Percentiles rank a stretch among this genome's conserved stretches.
These are phyloP conservation scores for Saxophila tyrrhenica DNA, from an alignment of 495 filamentous ascomycete genomes.

Conservation along the genomic window DNA sequence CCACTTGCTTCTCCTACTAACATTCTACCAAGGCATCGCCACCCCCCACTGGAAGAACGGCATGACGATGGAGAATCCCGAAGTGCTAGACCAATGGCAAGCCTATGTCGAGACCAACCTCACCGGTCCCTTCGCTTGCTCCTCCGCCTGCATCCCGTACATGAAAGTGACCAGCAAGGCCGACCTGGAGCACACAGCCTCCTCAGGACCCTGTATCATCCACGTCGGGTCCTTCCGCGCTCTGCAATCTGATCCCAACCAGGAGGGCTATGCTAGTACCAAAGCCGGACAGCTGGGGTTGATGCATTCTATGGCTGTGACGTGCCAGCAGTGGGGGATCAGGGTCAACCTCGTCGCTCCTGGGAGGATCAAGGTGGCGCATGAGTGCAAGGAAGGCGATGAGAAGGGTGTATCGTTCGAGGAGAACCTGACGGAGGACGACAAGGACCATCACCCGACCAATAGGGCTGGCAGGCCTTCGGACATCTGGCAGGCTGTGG, in stretches of 20 bases:
- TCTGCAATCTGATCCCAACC: conserved; percentile 20
- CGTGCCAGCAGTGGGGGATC: conserved; percentile 9
- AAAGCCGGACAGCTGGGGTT: conserved; percentile 22
- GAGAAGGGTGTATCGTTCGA: conserved; percentile 9
- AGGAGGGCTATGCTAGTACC: conserved; percentile 22
- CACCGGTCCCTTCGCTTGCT: conserved; percentile 12
- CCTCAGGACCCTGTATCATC: conserved; percentile 20
- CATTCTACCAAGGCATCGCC: neutral
- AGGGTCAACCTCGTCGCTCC: conserved; percentile 21
- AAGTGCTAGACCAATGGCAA: conserved; percentile 3
- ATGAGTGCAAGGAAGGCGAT: conserved; percentile 22
- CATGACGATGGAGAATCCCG: conserved; percentile 7
- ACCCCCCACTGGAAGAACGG: conserved; percentile 7
- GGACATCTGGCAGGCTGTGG: conserved; percentile 23
- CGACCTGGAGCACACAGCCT: neutral
- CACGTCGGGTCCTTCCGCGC: conserved; percentile 22
- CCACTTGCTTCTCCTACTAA: neutral
- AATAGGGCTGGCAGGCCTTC: conserved; percentile 21
- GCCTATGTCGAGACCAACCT: conserved; percentile 16
- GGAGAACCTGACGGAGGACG: neutral
- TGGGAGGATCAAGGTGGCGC: conserved; percentile 21
- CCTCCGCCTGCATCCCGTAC: conserved; percentile 15
- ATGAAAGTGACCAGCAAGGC: conserved; percentile 2
- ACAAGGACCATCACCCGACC: conserved; percentile 20
- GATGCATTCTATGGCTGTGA: conserved; percentile 21